phyloP scores from a whole-genome alignment of 768 basidiomycete genomes.

The Thelephora ganbajun region DNA sequence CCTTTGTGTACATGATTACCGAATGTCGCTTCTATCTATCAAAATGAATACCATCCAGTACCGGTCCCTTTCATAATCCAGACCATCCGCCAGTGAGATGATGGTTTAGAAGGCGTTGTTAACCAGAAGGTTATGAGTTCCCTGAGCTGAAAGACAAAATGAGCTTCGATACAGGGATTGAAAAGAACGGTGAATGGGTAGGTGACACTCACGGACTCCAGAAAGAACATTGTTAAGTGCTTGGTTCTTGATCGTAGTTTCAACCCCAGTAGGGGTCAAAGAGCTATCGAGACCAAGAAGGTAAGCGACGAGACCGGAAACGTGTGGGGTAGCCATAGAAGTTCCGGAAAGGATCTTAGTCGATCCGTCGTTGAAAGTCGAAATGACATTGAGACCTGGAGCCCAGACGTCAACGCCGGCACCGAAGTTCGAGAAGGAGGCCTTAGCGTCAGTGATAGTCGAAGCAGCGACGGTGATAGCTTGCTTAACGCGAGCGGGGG shows the following conservation, averaged over 20 bases:
- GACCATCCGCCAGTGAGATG: no score
- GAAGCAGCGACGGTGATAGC: constrained; percentile 11
- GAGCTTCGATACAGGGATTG: no score
- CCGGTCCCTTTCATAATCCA: no score
- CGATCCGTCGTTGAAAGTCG: constrained; percentile 64
- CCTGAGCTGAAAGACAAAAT: not conserved
- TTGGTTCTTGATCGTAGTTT: not conserved
- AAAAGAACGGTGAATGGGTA: no score
- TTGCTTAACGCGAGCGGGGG: constrained; percentile 6
- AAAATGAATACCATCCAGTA: no score
- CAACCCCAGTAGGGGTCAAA: not conserved
- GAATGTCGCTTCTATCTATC: no score
- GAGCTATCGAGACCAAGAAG: not conserved
- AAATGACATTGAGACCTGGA: constrained; percentile 59
- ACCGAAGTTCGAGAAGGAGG: constrained; percentile 11
- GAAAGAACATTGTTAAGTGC: not conserved
- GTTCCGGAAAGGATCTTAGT: constrained; percentile 73
- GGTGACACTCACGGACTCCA: not conserved
- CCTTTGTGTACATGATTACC: no score
- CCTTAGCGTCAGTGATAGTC: constrained; percentile 4
- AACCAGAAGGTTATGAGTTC: not conserved
- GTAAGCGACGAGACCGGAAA: constrained; percentile 24
- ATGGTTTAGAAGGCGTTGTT: not conserved
- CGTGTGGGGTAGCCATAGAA: constrained; percentile 61
- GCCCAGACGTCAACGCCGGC: constrained; percentile 10